A percentile compares a stretch with the other conserved stretches of the same genome.
Conservation (phyloP, 2,329 filamentous ascomycete genomes). For the Rugonectria rugulosa region DNA sequence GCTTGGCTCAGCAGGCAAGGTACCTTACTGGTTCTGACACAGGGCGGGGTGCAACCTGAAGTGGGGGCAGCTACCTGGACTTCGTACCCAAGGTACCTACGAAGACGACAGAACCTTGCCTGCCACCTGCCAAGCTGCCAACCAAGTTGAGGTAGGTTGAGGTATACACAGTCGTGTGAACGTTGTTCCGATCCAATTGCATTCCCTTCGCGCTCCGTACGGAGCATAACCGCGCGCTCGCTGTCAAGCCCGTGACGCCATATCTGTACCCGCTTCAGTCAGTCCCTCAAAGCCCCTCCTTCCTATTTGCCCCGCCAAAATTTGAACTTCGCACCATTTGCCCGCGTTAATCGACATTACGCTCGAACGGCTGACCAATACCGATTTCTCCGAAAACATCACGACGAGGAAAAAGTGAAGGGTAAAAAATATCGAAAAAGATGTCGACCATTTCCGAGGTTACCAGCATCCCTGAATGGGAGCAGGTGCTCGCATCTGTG, state of each 20-base stretch:
- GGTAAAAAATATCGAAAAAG: too few relatives aligned
- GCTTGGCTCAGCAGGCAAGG: slow-evolving; percentile 24
- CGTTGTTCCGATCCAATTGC: too few relatives aligned
- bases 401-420: slow-evolving; percentile 25
- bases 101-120: too few relatives aligned
- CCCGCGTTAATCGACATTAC: slow-evolving; percentile 25
- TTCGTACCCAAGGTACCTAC: too few relatives aligned
- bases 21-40: slow-evolving; percentile 32
- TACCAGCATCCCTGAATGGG: slow-evolving; percentile 76
- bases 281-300: slow-evolving; percentile 28
- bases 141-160: too few relatives aligned
- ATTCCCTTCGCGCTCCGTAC: too few relatives aligned
- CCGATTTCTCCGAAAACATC: slow-evolving; percentile 7
- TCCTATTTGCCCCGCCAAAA: slow-evolving; percentile 38
- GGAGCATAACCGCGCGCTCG: too few relatives aligned
- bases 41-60: too few relatives aligned
- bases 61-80: too few relatives aligned
- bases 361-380: slow-evolving; percentile 16
- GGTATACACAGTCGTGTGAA: too few relatives aligned
- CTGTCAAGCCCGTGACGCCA: too few relatives aligned
- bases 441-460: slow-evolving; percentile 86
- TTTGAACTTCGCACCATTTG: slow-evolving; percentile 28
- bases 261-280: background rate
- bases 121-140: too few relatives aligned
- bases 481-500: slow-evolving; percentile 69